Conservation (phyloP, 768 basidiomycete genomes). For the Bullera alba region DNA sequence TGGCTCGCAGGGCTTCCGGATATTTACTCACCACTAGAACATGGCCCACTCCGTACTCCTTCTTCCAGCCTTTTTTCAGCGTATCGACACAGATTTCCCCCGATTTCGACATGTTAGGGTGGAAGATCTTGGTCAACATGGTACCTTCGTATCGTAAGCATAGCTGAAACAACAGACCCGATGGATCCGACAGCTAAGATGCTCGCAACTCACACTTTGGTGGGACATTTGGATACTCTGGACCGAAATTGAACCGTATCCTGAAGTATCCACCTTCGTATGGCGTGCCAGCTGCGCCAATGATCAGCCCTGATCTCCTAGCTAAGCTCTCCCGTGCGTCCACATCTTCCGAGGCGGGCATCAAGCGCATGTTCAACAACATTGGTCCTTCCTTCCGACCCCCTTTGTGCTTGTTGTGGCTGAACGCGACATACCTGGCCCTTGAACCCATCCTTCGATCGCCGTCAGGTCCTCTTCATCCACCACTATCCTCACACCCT, state of each 20-base stretch:
- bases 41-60: constrained; percentile 80
- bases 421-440: constrained; percentile 66
- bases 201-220: constrained; percentile 66
- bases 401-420: too few relatives aligned
- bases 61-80: constrained; percentile 94
- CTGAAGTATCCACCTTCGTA: constrained; percentile 65
- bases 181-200: neutral
- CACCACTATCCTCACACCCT: constrained; percentile 76
- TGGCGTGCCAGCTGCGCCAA: constrained; percentile 57
- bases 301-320: neutral
- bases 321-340: too few relatives aligned
- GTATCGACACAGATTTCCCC: constrained; percentile 98
- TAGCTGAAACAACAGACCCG: neutral
- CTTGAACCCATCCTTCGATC: constrained; percentile 79
- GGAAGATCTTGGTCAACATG: constrained; percentile 91
- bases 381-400: too few relatives aligned
- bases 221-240: constrained; percentile 87
- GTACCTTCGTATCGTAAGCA: constrained; percentile 55
- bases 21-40: constrained; percentile 57
- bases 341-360: too few relatives aligned
- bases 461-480: constrained; percentile 85
- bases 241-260: constrained; percentile 78
- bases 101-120: constrained; percentile 81
- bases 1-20: neutral
- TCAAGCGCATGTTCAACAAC: too few relatives aligned